A percentile compares a stretch with the other conserved stretches of the same genome.
Evolutionary conservation across 1,139 yeast genomes (phyloP).

Genomic region (Pneumocystis canis): DNA sequence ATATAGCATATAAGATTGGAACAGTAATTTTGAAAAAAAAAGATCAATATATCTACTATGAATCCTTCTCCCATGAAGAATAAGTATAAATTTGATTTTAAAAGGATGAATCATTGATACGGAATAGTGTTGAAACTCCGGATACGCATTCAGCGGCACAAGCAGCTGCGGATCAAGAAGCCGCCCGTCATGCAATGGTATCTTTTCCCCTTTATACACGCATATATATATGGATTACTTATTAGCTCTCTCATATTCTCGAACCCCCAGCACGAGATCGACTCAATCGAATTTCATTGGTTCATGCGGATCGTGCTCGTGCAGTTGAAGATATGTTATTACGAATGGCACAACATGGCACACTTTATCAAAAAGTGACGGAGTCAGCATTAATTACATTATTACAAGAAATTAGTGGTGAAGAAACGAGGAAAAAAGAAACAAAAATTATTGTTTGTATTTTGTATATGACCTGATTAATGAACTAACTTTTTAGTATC

Average conservation of each 20-base stretch:
- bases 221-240: too few relatives aligned
- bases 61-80: too few relatives aligned
- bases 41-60: too few relatives aligned
- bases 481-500: too few relatives aligned
- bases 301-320: conserved; percentile 75
- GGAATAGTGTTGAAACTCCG: too few relatives aligned
- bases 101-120: too few relatives aligned
- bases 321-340: conserved; percentile 66
- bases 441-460: conserved; percentile 45
- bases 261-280: conserved; percentile 80
- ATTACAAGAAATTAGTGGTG: conserved; percentile 69
- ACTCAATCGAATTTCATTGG: conserved; percentile 71
- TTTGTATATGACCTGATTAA: too few relatives aligned
- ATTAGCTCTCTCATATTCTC: conserved; percentile 51
- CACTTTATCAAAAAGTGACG: conserved; percentile 50
- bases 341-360: conserved; percentile 65
- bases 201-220: too few relatives aligned
- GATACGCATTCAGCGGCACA: too few relatives aligned
- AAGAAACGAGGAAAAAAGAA: conserved; percentile 40
- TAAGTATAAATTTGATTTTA: too few relatives aligned
- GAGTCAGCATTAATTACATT: conserved; percentile 75
- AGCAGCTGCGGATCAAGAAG: background rate
- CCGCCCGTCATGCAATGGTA: conserved; percentile 10
- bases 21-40: too few relatives aligned
- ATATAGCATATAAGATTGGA: too few relatives aligned